A percentile compares a stretch with the other conserved stretches of the same genome.
phyloP scores from a whole-genome alignment of 371 early-diverging fungal species.

The Globomyces sp. region DNA sequence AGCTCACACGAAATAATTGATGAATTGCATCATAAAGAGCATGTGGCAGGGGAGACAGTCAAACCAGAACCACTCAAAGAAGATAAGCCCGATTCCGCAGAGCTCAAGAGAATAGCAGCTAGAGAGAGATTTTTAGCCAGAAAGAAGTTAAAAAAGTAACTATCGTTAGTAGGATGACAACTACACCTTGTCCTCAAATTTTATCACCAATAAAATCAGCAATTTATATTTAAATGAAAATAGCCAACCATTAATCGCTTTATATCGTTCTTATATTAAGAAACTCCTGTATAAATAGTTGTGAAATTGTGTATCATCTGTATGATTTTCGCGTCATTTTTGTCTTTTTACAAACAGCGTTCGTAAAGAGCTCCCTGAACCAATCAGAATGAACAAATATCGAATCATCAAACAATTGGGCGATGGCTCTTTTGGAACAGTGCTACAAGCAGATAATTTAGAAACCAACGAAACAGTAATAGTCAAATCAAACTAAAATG shows the following conservation, averaged over 20 bases:
- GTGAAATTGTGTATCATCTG: no score
- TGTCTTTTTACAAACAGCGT: no score
- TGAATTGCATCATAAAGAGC: neutral
- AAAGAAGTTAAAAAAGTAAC: neutral
- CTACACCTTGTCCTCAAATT: conserved; percentile 67
- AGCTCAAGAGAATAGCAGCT: conserved; percentile 1
- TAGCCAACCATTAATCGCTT: no score
- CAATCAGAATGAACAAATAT: conserved; percentile 52
- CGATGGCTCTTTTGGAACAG: conserved; percentile 90
- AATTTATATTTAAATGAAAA: no score
- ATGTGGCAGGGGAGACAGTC: neutral
- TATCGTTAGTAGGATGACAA: conserved; percentile 46
- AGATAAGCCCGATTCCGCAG: neutral
- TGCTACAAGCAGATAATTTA: conserved; percentile 70
- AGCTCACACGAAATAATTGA: neutral
- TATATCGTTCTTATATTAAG: no score
- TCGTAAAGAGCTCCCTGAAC: neutral
- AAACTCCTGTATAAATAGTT: no score
- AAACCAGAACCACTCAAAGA: no score
- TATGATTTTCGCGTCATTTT: no score
- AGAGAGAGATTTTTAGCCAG: neutral
- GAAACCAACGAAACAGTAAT: conserved; percentile 67
- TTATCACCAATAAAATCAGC: no score
- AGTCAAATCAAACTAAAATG: neutral
- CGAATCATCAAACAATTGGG: conserved; percentile 74